Evolutionary conservation across 2,329 filamentous ascomycete species (phyloP).

Genomic region (Beauveria bassiana): DNA sequence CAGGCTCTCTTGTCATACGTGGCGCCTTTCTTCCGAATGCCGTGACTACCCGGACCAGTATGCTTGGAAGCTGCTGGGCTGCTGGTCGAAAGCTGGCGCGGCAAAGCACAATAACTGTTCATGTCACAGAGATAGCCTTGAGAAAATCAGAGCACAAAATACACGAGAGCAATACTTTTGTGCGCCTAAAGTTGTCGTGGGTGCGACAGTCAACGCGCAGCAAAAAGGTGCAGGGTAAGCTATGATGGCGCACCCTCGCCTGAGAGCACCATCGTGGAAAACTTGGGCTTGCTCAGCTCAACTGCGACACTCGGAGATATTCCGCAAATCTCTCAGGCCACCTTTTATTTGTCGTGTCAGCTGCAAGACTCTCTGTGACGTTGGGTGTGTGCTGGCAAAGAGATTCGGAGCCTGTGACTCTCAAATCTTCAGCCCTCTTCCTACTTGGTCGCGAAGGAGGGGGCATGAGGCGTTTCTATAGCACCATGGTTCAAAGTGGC

Average conservation of each 20-base stretch:
- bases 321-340: not conserved
- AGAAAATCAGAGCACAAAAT: no score
- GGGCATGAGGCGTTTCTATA: not conserved
- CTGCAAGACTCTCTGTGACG: constrained; percentile 6
- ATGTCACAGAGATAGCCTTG: no score
- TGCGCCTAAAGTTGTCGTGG: no score
- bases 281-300: not conserved
- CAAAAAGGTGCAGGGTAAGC: not conserved
- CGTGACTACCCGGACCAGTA: no score
- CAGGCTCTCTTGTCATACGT: no score
- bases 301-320: not conserved
- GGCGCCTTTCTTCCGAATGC: no score
- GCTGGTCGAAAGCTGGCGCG: no score
- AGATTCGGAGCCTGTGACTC: not conserved
- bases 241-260: constrained; percentile 18
- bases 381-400: not conserved
- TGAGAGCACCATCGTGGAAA: constrained; percentile 8
- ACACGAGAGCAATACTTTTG: no score
- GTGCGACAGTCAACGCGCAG: no score
- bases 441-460: not conserved
- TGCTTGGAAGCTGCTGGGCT: no score
- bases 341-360: not conserved
- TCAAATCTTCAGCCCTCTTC: not conserved
- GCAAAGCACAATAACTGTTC: no score
- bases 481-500: not conserved